Conservation (phyloP, 1,284 basidiomycete species). For the Sporisorium reilianum region DNA sequence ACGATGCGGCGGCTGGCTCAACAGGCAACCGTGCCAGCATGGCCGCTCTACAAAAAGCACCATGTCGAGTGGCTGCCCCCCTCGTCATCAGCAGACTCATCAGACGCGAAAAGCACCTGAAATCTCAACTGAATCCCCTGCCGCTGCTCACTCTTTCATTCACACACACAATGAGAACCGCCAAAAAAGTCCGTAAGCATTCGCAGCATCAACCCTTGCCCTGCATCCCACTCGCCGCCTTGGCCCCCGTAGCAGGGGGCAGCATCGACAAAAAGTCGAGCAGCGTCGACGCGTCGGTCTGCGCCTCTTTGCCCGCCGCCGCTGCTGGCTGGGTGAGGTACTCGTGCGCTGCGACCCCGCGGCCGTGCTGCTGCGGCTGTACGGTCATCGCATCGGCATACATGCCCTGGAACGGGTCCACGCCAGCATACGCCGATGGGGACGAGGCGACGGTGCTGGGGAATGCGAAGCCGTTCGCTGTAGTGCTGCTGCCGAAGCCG, state of each 20-base stretch:
- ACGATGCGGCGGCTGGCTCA: no score
- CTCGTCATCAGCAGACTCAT: neutral
- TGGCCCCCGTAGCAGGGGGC: conserved; percentile 11
- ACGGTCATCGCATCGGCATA: conserved; percentile 1
- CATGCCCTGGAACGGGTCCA: conserved; percentile 14
- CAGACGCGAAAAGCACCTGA: neutral
- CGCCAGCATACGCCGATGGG: conserved; percentile 11
- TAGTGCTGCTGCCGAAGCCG: neutral
- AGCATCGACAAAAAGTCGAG: conserved; percentile 38
- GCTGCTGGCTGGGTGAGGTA: neutral
- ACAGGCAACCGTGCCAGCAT: conserved; percentile 41
- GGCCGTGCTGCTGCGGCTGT: neutral
- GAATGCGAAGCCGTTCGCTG: conserved; percentile 6
- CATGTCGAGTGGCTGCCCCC: conserved; percentile 46
- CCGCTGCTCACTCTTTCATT: neutral
- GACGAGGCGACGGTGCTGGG: neutral
- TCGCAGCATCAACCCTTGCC: neutral
- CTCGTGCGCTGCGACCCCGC: neutral
- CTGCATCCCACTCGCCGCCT: conserved; percentile 1
- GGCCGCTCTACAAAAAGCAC: conserved; percentile 45
- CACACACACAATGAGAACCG: neutral
- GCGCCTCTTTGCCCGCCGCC: neutral
- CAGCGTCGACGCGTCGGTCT: conserved; percentile 24
- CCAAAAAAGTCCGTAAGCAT: neutral
- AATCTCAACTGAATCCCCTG: neutral